phyloP scores from a whole-genome alignment of 2,329 filamentous ascomycete genomes.

The Triangularia verruculosa region DNA sequence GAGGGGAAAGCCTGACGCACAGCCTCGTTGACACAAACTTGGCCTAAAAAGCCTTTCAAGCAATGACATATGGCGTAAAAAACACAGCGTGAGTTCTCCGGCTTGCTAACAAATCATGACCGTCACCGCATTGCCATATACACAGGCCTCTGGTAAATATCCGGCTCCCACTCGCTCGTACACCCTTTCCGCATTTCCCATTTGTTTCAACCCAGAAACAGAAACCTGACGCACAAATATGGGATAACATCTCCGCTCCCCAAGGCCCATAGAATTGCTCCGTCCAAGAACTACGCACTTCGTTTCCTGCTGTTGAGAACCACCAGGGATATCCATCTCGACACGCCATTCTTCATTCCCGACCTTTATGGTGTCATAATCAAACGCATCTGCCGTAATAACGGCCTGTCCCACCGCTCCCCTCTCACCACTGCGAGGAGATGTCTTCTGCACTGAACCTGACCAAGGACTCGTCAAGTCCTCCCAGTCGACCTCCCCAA shows the following conservation, averaged over 20 bases:
- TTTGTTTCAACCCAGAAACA: neutral
- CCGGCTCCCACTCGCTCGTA: neutral
- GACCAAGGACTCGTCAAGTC: neutral
- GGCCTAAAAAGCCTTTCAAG: no score
- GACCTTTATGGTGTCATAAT: neutral
- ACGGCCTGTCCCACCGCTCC: neutral
- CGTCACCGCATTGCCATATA: neutral
- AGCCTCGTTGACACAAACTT: no score
- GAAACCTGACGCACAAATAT: neutral
- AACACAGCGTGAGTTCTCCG: no score
- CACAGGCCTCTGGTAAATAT: neutral
- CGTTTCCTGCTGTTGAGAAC: neutral
- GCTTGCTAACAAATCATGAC: neutral
- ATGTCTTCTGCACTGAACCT: neutral
- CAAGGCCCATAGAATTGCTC: neutral
- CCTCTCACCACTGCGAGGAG: neutral
- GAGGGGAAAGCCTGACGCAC: no score
- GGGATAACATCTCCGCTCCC: neutral
- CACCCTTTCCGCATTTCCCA: neutral
- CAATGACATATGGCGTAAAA: no score
- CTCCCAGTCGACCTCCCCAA: conserved; percentile 16
- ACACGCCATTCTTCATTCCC: neutral
- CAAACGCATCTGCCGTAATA: neutral
- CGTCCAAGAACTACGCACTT: neutral
- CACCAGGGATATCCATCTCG: neutral